Evolutionary conservation across 495 filamentous ascomycete species (phyloP).

Genomic region (Arthonia radiata): DNA sequence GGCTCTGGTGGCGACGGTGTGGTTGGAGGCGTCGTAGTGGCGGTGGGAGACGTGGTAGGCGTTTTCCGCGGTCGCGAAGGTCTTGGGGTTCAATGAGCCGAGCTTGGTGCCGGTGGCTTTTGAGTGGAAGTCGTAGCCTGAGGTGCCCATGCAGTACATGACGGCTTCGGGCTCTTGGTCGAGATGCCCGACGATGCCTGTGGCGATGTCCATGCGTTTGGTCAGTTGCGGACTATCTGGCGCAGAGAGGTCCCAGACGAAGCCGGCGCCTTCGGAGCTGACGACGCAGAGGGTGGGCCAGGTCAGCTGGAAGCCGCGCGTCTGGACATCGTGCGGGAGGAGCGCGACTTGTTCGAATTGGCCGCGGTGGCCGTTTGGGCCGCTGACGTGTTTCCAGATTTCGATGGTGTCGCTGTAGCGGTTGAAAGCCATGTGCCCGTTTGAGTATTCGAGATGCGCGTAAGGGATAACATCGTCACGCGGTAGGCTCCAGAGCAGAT

Average conservation of each 20-base stretch:
- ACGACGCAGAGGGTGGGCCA: conserved; percentile 6
- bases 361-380: conserved; percentile 4
- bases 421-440: conserved; percentile 5
- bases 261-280: conserved; percentile 3
- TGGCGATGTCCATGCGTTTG: conserved; percentile 1
- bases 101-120: conserved; percentile 3
- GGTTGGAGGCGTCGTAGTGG: not conserved
- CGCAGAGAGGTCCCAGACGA: conserved; percentile 6
- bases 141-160: conserved; percentile 4
- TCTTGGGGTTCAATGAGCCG: conserved; percentile 4
- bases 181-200: conserved; percentile 4
- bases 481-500: conserved; percentile 4
- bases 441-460: conserved; percentile 7
- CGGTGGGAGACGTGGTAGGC: conserved; percentile 5
- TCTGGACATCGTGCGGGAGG: conserved; percentile 6
- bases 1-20: not conserved
- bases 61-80: no score
- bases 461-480: conserved; percentile 2
- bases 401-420: conserved; percentile 4
- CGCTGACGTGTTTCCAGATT: conserved; percentile 6
- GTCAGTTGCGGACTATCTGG: conserved; percentile 1
- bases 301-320: conserved; percentile 5
- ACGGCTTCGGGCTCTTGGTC: conserved; percentile 5
- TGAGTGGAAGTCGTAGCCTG: conserved; percentile 6
- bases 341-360: conserved; percentile 4